Evolutionary conservation across 176 grass and related monocot species (phyloP).

Genomic region (Carex scoparia): DNA sequence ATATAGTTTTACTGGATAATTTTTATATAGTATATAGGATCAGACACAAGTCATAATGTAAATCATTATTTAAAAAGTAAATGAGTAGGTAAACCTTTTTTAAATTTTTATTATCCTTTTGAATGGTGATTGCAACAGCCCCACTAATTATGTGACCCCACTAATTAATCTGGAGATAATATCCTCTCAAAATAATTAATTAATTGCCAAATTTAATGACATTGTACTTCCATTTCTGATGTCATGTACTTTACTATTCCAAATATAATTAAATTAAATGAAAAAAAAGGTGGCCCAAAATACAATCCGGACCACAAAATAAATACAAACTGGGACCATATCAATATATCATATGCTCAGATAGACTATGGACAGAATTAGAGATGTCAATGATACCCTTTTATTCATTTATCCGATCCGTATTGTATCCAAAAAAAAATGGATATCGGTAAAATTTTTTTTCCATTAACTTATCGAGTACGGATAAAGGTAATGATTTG

Average conservation of each 20-base stretch:
- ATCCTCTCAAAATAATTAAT: neutral
- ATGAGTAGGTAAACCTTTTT: neutral
- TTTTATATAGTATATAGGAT: neutral
- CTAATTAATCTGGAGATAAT: neutral
- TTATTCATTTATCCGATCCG: too few species aligned
- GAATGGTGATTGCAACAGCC: neutral
- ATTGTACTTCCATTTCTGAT: neutral
- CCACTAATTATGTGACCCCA: constrained; percentile 7
- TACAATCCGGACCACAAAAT: neutral
- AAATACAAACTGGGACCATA: neutral
- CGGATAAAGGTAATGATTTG: too few species aligned
- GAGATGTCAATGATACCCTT: too few species aligned
- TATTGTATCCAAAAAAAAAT: too few species aligned
- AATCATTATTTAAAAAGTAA: neutral
- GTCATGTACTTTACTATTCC: neutral
- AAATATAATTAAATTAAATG: neutral
- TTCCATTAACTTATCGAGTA: too few species aligned
- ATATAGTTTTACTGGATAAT: neutral
- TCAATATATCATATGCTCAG: neutral
- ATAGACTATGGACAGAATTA: neutral
- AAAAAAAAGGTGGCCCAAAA: neutral
- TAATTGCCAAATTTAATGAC: neutral
- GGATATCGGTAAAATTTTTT: too few species aligned
- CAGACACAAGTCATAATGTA: constrained; percentile 1
- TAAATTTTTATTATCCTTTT: neutral